Conservation (phyloP, 192 early-diverging fungal species). For the Coemansia sp. region DNA sequence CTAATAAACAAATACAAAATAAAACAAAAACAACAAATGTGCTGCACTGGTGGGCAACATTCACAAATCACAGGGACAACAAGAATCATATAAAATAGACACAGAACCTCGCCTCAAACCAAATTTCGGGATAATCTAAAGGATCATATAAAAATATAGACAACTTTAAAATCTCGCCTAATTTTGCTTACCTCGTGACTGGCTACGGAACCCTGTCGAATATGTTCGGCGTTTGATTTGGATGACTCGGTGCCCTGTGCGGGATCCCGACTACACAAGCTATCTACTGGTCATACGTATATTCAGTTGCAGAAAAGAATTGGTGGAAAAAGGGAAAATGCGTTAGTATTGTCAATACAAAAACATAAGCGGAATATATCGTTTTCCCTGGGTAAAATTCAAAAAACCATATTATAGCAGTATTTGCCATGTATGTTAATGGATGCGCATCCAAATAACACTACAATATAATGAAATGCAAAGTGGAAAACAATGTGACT, state of each 20-base stretch:
- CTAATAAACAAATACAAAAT: neutral
- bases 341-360: neutral
- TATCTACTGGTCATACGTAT: neutral
- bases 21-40: neutral
- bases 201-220: neutral
- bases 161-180: neutral
- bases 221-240: neutral
- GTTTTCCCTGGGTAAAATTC: too few relatives aligned
- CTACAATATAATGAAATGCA: too few relatives aligned
- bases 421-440: too few relatives aligned
- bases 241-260: neutral
- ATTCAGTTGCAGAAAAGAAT: neutral
- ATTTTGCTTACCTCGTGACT: conserved; percentile 6
- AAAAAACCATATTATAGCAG: too few relatives aligned
- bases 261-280: neutral
- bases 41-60: neutral
- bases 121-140: neutral
- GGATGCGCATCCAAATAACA: too few relatives aligned
- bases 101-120: neutral
- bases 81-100: neutral
- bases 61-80: neutral
- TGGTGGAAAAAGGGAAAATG: neutral
- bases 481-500: too few relatives aligned
- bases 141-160: neutral
- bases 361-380: too few relatives aligned